Conservation (phyloP, 108 stramenopile genomes). For the Cyclotella sp. region DNA sequence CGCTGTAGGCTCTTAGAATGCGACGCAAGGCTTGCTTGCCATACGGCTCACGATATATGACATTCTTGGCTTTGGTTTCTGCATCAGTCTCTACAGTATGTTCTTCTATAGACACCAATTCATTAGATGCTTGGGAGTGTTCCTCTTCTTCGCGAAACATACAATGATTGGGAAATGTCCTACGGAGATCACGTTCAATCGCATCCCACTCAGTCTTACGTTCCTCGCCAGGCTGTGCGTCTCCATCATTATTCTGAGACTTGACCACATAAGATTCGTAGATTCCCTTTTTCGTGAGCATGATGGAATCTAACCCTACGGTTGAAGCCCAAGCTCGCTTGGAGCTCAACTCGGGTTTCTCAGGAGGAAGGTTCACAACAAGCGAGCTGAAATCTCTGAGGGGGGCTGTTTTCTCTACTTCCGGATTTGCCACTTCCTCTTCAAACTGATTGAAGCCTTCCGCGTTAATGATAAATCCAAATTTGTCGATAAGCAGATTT, state of each 20-base stretch:
- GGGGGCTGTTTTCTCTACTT: background rate
- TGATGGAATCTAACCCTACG: background rate
- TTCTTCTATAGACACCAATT: background rate
- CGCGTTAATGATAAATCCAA: conserved; percentile 2
- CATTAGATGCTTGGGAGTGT: background rate
- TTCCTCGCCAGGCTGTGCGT: background rate
- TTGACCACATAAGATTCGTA: background rate
- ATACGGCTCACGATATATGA: too few species aligned
- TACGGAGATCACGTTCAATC: conserved; percentile 86
- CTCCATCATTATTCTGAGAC: background rate
- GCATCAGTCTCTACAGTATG: background rate
- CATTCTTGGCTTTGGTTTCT: background rate
- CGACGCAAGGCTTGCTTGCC: conserved; percentile 59
- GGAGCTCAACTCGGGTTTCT: background rate
- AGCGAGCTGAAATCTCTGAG: background rate
- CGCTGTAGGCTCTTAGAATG: conserved; percentile 79
- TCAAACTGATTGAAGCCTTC: background rate
- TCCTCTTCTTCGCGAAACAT: conserved; percentile 65
- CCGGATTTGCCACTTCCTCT: background rate
- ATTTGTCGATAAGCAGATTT: background rate
- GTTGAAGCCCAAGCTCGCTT: background rate
- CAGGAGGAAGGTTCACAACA: background rate
- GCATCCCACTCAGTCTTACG: conserved; percentile 43
- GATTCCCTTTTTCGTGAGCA: background rate
- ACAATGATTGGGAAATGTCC: conserved; percentile 88